phyloP scores from a whole-genome alignment of 495 filamentous ascomycete genomes.

The Xylaria telfairii region DNA sequence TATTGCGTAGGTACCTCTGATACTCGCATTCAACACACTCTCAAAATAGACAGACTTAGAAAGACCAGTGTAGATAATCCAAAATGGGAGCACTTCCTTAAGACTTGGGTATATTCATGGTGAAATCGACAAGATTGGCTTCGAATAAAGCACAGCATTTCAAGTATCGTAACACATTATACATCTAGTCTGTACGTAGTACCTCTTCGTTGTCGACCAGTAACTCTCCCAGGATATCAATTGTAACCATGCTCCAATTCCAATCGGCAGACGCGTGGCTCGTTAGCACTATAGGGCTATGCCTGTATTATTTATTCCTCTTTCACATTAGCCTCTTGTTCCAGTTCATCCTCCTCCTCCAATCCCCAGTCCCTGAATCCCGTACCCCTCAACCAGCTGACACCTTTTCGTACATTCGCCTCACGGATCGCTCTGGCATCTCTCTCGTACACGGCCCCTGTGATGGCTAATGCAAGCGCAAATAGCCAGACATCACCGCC shows the following conservation, averaged over 20 bases:
- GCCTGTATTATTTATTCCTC: conserved; percentile 24
- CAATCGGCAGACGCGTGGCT: not conserved
- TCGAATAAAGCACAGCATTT: conserved; percentile 1
- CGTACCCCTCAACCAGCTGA: conserved; percentile 74
- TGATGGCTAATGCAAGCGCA: conserved; percentile 73
- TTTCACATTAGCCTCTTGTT: conserved; percentile 30
- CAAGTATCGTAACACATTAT: conserved; percentile 15
- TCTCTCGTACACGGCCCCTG: conserved; percentile 79
- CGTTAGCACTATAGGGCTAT: not conserved
- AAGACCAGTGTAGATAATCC: not conserved
- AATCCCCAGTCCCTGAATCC: conserved; percentile 57
- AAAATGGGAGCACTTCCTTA: not conserved
- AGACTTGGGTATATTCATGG: not conserved
- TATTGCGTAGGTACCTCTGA: not conserved
- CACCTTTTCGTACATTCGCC: conserved; percentile 68
- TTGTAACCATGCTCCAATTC: not conserved
- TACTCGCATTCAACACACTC: not conserved
- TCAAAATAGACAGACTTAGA: not conserved
- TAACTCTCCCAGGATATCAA: conserved; percentile 17
- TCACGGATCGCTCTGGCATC: conserved; percentile 72
- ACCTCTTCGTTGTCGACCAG: not conserved
- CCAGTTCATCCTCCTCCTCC: conserved; percentile 40
- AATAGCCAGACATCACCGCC: conserved; percentile 86
- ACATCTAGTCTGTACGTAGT: conserved; percentile 4
- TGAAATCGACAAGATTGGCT: not conserved